phyloP scores from a whole-genome alignment of 805 yeast species.

The Barnettozyma pratensis region DNA sequence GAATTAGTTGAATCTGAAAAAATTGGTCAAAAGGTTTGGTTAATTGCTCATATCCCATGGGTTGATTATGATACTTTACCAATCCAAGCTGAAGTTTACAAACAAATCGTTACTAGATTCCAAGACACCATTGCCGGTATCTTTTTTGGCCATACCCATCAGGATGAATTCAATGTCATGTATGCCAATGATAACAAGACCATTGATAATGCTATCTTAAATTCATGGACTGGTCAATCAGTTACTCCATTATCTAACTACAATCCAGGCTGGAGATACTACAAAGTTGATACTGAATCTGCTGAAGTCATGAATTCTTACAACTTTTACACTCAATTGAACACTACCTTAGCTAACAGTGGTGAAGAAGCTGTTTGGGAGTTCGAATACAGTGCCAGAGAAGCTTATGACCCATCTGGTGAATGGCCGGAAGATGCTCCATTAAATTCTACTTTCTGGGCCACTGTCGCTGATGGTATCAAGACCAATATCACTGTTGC shows the following conservation, averaged over 20 bases:
- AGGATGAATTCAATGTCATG: slow-evolving; percentile 59
- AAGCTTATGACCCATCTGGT: slow-evolving; percentile 42
- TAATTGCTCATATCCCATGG: slow-evolving; percentile 63
- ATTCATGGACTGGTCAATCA: slow-evolving; percentile 64
- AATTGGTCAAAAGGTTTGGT: slow-evolving; percentile 64
- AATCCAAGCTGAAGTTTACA: slow-evolving; percentile 49
- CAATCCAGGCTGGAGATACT: slow-evolving; percentile 72
- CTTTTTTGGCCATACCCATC: slow-evolving; percentile 69
- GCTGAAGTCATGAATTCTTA: slow-evolving; percentile 55
- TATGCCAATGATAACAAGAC: slow-evolving; percentile 43
- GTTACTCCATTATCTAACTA: slow-evolving; percentile 55
- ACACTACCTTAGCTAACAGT: slow-evolving; percentile 47
- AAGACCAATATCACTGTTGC: slow-evolving; percentile 37
- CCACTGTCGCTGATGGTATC: slow-evolving; percentile 32
- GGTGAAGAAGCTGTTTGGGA: slow-evolving; percentile 59
- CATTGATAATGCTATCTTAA: slow-evolving; percentile 42
- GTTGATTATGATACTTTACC: slow-evolving; percentile 55
- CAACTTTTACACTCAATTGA: slow-evolving; percentile 54
- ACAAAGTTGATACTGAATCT: slow-evolving; percentile 56
- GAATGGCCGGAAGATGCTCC: slow-evolving; percentile 58
- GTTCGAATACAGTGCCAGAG: slow-evolving; percentile 61
- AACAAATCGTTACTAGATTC: slow-evolving; percentile 58
- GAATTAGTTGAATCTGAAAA: slow-evolving; percentile 59
- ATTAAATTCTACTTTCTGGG: slow-evolving; percentile 67
- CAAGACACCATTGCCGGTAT: slow-evolving; percentile 64